Evolutionary conservation across 768 basidiomycete genomes (phyloP).

Genomic region (Podaxis mareebaensis): DNA sequence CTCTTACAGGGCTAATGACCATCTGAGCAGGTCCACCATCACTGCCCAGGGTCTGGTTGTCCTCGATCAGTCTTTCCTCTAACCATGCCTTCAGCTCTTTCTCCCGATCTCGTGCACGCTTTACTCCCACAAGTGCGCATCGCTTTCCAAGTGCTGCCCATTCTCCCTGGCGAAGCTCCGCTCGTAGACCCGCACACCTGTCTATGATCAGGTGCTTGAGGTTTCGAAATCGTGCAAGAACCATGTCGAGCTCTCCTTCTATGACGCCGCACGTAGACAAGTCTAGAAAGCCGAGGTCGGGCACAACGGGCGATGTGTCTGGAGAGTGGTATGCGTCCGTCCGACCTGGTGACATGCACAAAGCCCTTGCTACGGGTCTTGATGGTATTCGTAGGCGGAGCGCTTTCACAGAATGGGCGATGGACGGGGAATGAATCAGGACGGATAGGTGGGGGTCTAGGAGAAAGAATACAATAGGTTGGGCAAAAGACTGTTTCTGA

Average conservation of each 20-base stretch:
- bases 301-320: slow-evolving; percentile 27
- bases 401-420: slow-evolving; percentile 53
- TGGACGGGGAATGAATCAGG: slow-evolving; percentile 44
- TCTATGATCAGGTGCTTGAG: slow-evolving; percentile 75
- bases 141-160: slow-evolving; percentile 63
- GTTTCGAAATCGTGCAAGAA: slow-evolving; percentile 49
- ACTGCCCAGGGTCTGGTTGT: slow-evolving; percentile 8
- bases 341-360: slow-evolving; percentile 26
- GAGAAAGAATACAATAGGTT: slow-evolving; percentile 85
- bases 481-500: slow-evolving; percentile 58
- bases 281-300: slow-evolving; percentile 66
- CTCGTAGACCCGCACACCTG: slow-evolving; percentile 55
- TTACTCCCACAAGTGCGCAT: slow-evolving; percentile 62
- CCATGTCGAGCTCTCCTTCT: slow-evolving; percentile 51
- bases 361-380: slow-evolving; percentile 51
- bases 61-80: slow-evolving; percentile 30
- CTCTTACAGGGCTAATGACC: not conserved
- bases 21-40: slow-evolving; percentile 17
- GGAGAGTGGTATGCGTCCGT: slow-evolving; percentile 10
- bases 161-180: slow-evolving; percentile 52
- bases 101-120: slow-evolving; percentile 66
- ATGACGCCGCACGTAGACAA: slow-evolving; percentile 68
- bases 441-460: slow-evolving; percentile 50
- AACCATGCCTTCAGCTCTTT: slow-evolving; percentile 55
- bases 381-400: slow-evolving; percentile 74